Evolutionary conservation across 2,329 filamentous ascomycete species (phyloP).

Genomic region (Colletotrichum sp.): DNA sequence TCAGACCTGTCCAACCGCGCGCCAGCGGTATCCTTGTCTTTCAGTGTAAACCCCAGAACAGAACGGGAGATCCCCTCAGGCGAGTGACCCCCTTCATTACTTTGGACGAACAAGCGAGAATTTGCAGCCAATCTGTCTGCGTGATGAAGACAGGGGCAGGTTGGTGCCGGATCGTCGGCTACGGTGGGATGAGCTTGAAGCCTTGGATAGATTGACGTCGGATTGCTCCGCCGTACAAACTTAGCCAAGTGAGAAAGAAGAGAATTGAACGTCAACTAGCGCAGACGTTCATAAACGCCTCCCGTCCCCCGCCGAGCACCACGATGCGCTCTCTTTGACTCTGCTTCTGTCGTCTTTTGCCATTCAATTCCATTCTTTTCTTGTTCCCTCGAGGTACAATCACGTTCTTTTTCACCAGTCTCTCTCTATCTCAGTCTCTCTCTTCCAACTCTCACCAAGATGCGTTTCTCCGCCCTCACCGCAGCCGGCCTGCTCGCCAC

Average conservation of each 20-base stretch:
- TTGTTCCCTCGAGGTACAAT: not conserved
- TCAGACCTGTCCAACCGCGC: not conserved
- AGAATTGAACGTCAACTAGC: not conserved
- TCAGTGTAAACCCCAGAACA: not conserved
- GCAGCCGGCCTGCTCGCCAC: slow-evolving; percentile 19
- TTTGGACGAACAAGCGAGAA: slow-evolving; percentile 6
- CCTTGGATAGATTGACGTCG: slow-evolving; percentile 1
- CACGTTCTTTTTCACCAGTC: not conserved
- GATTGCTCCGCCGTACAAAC: not conserved
- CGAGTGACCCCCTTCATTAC: not conserved
- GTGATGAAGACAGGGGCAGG: not conserved
- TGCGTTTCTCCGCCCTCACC: slow-evolving; percentile 15
- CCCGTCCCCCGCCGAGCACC: not conserved
- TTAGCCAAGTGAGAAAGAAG: not conserved
- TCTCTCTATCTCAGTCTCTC: not conserved
- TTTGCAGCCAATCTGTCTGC: not conserved
- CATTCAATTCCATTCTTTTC: not conserved
- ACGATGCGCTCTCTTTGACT: not conserved
- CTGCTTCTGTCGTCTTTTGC: not conserved
- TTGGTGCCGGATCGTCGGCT: slow-evolving; percentile 4
- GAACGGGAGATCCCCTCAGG: slow-evolving; percentile 1
- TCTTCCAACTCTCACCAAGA: not conserved
- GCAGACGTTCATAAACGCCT: not conserved
- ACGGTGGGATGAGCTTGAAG: not conserved
- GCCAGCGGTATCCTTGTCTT: not conserved